Evolutionary conservation across 306 rosid genomes (phyloP), one percentile per base, ranked within the genome.

Genomic region (Quercus bicolor): DNA sequence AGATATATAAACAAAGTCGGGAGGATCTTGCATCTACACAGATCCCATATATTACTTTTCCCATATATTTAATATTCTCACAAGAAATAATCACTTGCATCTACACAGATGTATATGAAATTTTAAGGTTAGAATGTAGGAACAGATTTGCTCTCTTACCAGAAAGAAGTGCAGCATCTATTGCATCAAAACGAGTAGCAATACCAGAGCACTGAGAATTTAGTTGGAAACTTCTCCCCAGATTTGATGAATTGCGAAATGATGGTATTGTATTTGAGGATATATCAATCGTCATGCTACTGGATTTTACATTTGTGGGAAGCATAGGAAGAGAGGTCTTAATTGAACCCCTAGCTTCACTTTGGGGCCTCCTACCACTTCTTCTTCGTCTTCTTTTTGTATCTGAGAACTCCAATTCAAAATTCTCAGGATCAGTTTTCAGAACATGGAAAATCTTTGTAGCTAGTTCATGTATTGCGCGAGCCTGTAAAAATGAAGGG

Each of bases 321-420:
- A 55, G 18, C 45, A 55, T 72, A 54, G 75, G 81, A 45, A 68
- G 70, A n/a, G 75, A 43, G 74, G 76, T 53, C 55, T 21, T 9
- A 52, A 56, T 43, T 55, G 90, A 76, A 56, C 79, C 85, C 43
- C 55, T 84, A 56, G 69, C 73, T 51, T 81, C 92, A 76, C 70
- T 73, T 74, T 79, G 90, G 53, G 75, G 78, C 79, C 79, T 79
- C 75, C 82, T 66, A 73, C 71, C 34, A 72, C 70, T 77, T 57
- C 64, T 57, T 57, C 64, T 57, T 10, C 18, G 73, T 85, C 84
- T 84, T 51, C 70, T 77, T 56, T 78, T 88, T 40, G 84, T 77
- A 72, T 85, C 89, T 2, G 82, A 84, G 80, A 84, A 87, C 68
- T 92, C 90, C 16, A 20, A 57, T 74, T 87, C 86, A 79, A 92